Evolutionary conservation across 192 early-diverging fungal species (phyloP).

Genomic region (Coemansia sp.): DNA sequence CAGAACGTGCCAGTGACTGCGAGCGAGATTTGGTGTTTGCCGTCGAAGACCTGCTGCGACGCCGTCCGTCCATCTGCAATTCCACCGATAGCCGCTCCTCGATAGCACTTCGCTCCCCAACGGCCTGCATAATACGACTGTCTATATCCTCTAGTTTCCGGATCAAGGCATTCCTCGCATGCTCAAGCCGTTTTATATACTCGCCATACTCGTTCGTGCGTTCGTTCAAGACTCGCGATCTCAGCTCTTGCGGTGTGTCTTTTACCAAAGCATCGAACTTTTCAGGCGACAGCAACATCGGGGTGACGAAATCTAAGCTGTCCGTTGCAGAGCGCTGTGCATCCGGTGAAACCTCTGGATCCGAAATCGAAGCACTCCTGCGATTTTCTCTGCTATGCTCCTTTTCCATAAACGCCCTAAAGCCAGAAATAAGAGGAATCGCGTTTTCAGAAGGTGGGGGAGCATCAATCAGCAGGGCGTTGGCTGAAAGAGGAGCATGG

Average conservation of each 20-base stretch:
- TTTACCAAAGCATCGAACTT: constrained; percentile 32
- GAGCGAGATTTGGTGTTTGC: background rate
- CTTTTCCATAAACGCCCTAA: constrained; percentile 24
- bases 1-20: background rate
- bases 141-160: constrained; percentile 23
- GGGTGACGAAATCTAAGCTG: background rate
- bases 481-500: background rate
- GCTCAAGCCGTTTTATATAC: constrained; percentile 28
- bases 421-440: constrained; percentile 30
- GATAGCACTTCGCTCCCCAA: constrained; percentile 19
- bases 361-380: background rate
- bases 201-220: constrained; percentile 38
- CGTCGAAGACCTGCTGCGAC: background rate
- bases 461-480: constrained; percentile 15
- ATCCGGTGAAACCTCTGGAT: background rate
- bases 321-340: background rate
- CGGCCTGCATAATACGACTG: constrained; percentile 19
- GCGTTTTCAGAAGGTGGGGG: constrained; percentile 21
- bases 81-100: constrained; percentile 12
- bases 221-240: constrained; percentile 18
- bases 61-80: background rate
- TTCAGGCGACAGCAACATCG: constrained; percentile 15
- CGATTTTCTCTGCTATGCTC: constrained; percentile 6
- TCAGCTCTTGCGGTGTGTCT: constrained; percentile 11
- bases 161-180: constrained; percentile 15